Evolutionary conservation across 163 green algal genomes (phyloP).

Genomic region (Scenedesmus sp.): DNA sequence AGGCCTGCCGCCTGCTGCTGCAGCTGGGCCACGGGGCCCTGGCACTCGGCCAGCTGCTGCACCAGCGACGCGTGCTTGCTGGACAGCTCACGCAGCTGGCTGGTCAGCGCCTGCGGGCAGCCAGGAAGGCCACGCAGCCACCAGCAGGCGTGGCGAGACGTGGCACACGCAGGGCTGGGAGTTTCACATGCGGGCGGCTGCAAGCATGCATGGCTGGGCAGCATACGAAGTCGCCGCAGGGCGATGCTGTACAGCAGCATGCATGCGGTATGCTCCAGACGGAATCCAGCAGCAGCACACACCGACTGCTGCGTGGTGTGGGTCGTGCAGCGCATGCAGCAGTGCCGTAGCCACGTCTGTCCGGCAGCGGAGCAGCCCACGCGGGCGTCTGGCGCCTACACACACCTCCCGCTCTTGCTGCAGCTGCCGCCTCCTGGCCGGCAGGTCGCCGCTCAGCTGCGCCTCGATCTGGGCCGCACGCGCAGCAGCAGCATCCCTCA

Average conservation of each 20-base stretch:
- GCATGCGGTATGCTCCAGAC: too few species aligned
- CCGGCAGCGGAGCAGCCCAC: too few species aligned
- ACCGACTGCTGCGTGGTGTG: too few species aligned
- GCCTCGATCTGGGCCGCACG: background rate
- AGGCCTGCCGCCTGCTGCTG: background rate
- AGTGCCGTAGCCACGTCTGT: too few species aligned
- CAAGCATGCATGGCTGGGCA: too few species aligned
- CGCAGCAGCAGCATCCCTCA: background rate
- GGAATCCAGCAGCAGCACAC: too few species aligned
- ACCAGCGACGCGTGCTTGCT: background rate
- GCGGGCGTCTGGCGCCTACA: background rate
- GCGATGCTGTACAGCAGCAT: too few species aligned
- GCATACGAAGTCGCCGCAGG: too few species aligned
- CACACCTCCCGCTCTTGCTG: background rate
- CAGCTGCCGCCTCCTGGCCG: background rate
- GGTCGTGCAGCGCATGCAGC: too few species aligned
- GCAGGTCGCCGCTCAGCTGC: background rate
- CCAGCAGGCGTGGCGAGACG: too few species aligned
- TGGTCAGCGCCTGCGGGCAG: background rate
- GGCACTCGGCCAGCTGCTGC: background rate
- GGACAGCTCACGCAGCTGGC: background rate
- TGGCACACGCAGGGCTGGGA: too few species aligned
- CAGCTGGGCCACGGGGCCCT: background rate
- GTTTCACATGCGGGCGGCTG: too few species aligned
- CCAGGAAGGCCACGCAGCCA: background rate